Evolutionary conservation across 768 basidiomycete genomes (phyloP).

Genomic region (Boletus rubroflammeus): DNA sequence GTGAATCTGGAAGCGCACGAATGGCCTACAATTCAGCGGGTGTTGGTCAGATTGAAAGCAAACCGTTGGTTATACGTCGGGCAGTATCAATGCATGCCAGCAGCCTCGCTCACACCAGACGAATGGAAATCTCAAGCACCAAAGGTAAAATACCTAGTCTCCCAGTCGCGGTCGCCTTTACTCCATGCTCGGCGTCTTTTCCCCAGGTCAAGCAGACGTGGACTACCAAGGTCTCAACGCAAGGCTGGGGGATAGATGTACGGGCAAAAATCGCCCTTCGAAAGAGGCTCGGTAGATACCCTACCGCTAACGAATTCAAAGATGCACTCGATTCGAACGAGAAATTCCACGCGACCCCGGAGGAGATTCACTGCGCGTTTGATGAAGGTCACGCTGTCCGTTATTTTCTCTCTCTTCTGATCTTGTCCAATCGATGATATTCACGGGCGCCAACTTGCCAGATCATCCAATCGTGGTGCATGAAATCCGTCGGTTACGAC

Average conservation of each 20-base stretch:
- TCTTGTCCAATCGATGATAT: neutral
- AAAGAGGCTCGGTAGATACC: conserved; percentile 14
- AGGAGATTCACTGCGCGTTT: conserved; percentile 15
- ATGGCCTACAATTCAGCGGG: conserved; percentile 1
- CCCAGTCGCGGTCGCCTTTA: neutral
- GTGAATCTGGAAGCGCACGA: neutral
- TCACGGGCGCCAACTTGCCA: neutral
- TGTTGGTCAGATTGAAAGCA: conserved; percentile 9
- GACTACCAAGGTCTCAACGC: conserved; percentile 13
- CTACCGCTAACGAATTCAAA: conserved; percentile 4
- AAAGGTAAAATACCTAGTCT: neutral
- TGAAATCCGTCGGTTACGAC: conserved; percentile 22
- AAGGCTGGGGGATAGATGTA: conserved; percentile 7
- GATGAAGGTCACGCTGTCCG: conserved; percentile 13
- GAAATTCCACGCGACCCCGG: conserved; percentile 11
- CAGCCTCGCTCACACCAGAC: conserved; percentile 3
- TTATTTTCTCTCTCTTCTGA: neutral
- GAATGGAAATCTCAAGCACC: conserved; percentile 20
- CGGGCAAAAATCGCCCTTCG: conserved; percentile 17
- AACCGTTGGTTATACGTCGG: conserved; percentile 19
- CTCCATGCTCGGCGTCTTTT: neutral
- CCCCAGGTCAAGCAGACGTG: conserved; percentile 20
- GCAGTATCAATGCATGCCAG: conserved; percentile 16
- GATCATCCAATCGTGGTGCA: conserved; percentile 16
- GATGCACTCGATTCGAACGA: neutral